Percentiles rank a stretch among this genome's conserved stretches.
Evolutionary conservation across 768 basidiomycete species (phyloP).

Genomic region (Clavaria fumosa): DNA sequence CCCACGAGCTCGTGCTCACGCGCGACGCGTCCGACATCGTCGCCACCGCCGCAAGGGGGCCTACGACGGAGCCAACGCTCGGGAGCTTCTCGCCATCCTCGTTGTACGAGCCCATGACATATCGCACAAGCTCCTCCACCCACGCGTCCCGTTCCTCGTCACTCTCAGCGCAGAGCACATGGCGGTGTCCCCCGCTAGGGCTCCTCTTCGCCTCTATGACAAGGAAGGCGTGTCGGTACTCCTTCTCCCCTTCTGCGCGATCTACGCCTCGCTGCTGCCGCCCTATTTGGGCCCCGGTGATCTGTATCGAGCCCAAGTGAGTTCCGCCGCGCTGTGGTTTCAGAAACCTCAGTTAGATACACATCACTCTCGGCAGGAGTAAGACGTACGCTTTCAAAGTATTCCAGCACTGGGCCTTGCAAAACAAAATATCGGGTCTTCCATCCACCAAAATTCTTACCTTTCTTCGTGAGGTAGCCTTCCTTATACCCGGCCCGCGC

Average conservation of each 20-base stretch:
- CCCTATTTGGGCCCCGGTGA: constrained; percentile 92
- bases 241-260: constrained; percentile 62
- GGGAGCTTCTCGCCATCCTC: too few species aligned
- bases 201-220: constrained; percentile 81
- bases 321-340: constrained; percentile 64
- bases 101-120: constrained; percentile 69
- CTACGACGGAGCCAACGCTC: constrained; percentile 18
- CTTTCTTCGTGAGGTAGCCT: constrained; percentile 90
- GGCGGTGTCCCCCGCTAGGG: constrained; percentile 56
- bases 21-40: constrained; percentile 24
- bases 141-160: constrained; percentile 86
- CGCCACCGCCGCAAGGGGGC: constrained; percentile 16
- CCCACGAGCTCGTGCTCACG: constrained; percentile 38
- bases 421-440: constrained; percentile 92
- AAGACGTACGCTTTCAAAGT: constrained; percentile 84
- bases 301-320: constrained; percentile 78
- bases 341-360: too few species aligned
- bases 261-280: constrained; percentile 61
- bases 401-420: constrained; percentile 80
- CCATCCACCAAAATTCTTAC: constrained; percentile 97
- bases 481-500: constrained; percentile 79
- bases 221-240: constrained; percentile 94
- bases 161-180: constrained; percentile 94
- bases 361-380: constrained; percentile 5
- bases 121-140: constrained; percentile 87